Conservation (phyloP, 495 filamentous ascomycete genomes). For the Elasticomyces elasticus region DNA sequence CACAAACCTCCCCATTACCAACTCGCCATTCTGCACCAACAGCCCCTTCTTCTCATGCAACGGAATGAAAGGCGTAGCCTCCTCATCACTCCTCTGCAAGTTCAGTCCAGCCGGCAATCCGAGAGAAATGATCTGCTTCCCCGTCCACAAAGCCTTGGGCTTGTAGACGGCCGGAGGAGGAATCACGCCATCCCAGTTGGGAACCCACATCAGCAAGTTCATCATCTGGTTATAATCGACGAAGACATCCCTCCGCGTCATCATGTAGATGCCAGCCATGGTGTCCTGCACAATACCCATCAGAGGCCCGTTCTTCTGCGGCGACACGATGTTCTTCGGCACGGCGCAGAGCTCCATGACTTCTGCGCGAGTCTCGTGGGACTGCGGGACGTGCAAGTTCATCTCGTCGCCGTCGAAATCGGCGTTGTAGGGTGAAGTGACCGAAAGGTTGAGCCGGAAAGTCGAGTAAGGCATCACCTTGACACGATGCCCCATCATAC, state of each 20-base stretch:
- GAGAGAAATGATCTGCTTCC: constrained; percentile 94
- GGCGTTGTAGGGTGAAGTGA: constrained; percentile 97
- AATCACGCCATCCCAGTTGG: constrained; percentile 92
- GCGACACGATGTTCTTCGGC: constrained; percentile 92
- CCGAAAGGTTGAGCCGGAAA: constrained; percentile 91
- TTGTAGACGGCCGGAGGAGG: constrained; percentile 85
- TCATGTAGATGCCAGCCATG: constrained; percentile 90
- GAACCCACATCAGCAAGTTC: constrained; percentile 94
- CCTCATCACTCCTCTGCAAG: constrained; percentile 51
- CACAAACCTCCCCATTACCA: constrained; percentile 78
- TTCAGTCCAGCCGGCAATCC: constrained; percentile 81
- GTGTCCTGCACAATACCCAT: constrained; percentile 99
- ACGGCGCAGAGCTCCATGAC: constrained; percentile 90
- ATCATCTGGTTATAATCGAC: constrained; percentile 82
- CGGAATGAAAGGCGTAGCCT: constrained; percentile 29
- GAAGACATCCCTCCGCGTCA: constrained; percentile 87
- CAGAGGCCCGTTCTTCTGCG: constrained; percentile 88
- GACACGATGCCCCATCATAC: constrained; percentile 99
- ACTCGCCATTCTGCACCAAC: constrained; percentile 72
- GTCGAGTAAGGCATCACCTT: constrained; percentile 98
- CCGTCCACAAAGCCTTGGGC: constrained; percentile 91
- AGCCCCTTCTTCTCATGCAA: constrained; percentile 63
- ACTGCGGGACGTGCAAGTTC: constrained; percentile 98
- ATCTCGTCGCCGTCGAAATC: constrained; percentile 99
- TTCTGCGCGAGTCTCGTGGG: constrained; percentile 90